A percentile compares a stretch with the other conserved stretches of the same genome.
These are phyloP conservation scores for Cnidoscolus chayamansa DNA, from an alignment of 441 rosid genomes.

Conservation along the genomic window DNA sequence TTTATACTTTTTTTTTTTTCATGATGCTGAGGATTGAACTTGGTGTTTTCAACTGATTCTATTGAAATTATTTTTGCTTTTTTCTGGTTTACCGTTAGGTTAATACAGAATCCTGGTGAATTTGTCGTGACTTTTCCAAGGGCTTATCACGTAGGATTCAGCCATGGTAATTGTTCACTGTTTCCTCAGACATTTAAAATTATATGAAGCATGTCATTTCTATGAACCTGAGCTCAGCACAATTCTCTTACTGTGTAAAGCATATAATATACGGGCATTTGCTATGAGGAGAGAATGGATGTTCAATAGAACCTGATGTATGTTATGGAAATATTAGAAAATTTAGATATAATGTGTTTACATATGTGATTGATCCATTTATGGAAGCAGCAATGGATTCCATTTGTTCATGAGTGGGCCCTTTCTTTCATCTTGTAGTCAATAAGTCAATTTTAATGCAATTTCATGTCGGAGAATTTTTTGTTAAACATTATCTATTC, in stretches of 20 bases:
- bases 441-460: not conserved
- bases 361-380: not conserved
- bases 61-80: slow-evolving; percentile 32
- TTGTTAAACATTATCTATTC: not conserved
- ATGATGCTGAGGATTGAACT: slow-evolving; percentile 8
- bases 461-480: not conserved
- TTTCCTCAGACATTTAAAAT: slow-evolving; percentile 16
- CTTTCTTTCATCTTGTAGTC: not conserved
- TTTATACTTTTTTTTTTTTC: slow-evolving; percentile 12
- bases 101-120: slow-evolving; percentile 97
- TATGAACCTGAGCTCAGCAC: slow-evolving; percentile 1
- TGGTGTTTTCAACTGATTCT: slow-evolving; percentile 16
- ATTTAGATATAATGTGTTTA: not conserved
- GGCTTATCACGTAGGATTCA: slow-evolving; percentile 99
- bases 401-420: not conserved
- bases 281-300: not conserved
- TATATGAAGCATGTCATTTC: slow-evolving; percentile 13
- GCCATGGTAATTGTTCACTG: slow-evolving; percentile 78
- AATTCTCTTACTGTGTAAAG: not conserved
- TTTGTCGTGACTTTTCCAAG: slow-evolving; percentile 99
- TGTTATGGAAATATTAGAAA: not conserved
- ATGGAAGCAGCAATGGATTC: not conserved
- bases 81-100: slow-evolving; percentile 54
- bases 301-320: not conserved
- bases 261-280: not conserved